Evolutionary conservation across 768 basidiomycete species (phyloP).

Genomic region (Lyophyllum shimeji): DNA sequence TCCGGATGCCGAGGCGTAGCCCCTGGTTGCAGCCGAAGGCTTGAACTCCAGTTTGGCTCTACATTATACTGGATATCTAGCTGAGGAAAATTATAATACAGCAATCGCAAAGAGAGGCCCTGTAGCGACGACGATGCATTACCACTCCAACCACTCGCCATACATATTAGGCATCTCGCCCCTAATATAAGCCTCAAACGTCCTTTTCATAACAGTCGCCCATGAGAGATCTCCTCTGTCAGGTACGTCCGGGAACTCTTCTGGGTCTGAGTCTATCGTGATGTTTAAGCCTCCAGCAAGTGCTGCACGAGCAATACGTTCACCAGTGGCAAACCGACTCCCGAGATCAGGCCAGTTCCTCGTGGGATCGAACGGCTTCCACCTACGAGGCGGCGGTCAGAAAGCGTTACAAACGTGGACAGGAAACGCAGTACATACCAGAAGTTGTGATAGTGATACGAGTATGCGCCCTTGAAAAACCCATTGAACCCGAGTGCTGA

Average conservation of each 20-base stretch:
- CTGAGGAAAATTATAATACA: background rate
- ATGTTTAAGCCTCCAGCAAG: conserved; percentile 25
- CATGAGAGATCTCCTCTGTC: conserved; percentile 84
- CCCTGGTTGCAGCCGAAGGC: background rate
- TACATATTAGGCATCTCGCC: conserved; percentile 96
- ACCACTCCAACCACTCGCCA: conserved; percentile 72
- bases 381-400: conserved; percentile 48
- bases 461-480: conserved; percentile 93
- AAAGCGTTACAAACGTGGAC: background rate
- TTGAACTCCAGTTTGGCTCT: too few relatives aligned
- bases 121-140: too few relatives aligned
- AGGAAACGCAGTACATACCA: conserved; percentile 50
- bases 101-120: too few relatives aligned
- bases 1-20: background rate
- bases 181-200: conserved; percentile 88
- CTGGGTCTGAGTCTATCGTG: conserved; percentile 24
- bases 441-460: conserved; percentile 94
- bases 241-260: conserved; percentile 47
- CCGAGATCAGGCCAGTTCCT: conserved; percentile 96
- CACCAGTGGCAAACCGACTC: conserved; percentile 69
- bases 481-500: conserved; percentile 88
- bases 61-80: background rate
- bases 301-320: conserved; percentile 55
- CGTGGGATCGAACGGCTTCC: conserved; percentile 88
- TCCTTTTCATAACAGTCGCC: conserved; percentile 91